Evolutionary conservation across 2,329 filamentous ascomycete genomes (phyloP).

Genomic region (Pezizomycotina sp.): DNA sequence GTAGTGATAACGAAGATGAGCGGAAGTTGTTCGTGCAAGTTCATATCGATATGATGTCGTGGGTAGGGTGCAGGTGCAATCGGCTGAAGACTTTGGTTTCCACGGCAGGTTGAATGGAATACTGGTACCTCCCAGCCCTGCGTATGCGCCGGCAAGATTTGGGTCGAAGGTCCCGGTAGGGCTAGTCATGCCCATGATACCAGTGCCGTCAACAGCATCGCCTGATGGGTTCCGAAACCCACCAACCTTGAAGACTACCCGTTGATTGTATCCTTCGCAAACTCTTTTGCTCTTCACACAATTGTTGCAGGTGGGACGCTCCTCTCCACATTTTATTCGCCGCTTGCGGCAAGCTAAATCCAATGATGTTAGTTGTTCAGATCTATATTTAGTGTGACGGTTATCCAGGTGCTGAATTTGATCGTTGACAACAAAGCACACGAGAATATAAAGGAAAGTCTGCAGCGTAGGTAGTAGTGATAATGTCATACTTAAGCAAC

Average conservation of each 20-base stretch:
- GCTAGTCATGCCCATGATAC: slow-evolving; percentile 15
- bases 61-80: slow-evolving; percentile 23
- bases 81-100: slow-evolving; percentile 21
- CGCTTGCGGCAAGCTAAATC: slow-evolving; percentile 68
- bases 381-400: not conserved
- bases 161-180: slow-evolving; percentile 14
- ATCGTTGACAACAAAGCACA: not conserved
- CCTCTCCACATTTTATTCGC: slow-evolving; percentile 93
- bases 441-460: not conserved
- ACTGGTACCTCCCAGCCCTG: slow-evolving; percentile 11
- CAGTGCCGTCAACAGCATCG: slow-evolving; percentile 12
- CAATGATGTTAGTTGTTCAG: not conserved
- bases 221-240: too few relatives aligned
- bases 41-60: slow-evolving; percentile 12
- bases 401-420: slow-evolving; percentile 1
- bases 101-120: slow-evolving; percentile 11
- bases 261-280: slow-evolving; percentile 71
- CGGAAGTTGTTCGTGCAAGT: slow-evolving; percentile 12
- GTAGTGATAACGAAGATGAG: slow-evolving; percentile 13
- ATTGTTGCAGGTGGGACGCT: slow-evolving; percentile 63
- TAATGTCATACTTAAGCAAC: slow-evolving; percentile 25
- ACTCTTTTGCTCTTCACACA: slow-evolving; percentile 72
- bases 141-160: slow-evolving; percentile 12
- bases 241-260: slow-evolving; percentile 53
- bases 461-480: too few relatives aligned